These are phyloP conservation scores for Rhizopogon vesiculosus DNA, from an alignment of 768 basidiomycete genomes.

Conservation along the genomic window DNA sequence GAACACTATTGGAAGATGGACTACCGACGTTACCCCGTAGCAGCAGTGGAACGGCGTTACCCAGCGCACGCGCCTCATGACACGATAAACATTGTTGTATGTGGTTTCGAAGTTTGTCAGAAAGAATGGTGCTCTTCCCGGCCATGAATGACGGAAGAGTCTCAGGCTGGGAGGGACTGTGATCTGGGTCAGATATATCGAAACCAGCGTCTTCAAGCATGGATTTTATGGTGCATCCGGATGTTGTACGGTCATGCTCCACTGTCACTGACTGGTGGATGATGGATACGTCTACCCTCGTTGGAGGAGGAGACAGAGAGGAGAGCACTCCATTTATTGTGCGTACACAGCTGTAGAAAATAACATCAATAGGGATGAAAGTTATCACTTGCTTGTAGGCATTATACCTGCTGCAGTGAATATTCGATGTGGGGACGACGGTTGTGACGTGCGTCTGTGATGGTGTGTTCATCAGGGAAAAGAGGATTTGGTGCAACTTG, in stretches of 20 bases:
- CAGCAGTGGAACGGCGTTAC: background rate
- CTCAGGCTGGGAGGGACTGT: background rate
- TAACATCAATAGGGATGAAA: background rate
- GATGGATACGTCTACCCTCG: constrained; percentile 39
- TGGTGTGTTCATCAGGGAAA: too few relatives aligned
- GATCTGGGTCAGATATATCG: constrained; percentile 26
- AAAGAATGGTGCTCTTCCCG: constrained; percentile 1
- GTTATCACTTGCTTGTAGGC: background rate
- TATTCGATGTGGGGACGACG: background rate
- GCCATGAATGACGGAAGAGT: background rate
- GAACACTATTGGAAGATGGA: background rate
- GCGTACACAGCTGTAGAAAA: constrained; percentile 37
- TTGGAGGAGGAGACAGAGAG: constrained; percentile 33
- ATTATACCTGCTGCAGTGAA: constrained; percentile 43
- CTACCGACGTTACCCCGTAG: constrained; percentile 3
- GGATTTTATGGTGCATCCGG: constrained; percentile 24
- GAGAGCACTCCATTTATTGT: constrained; percentile 39
- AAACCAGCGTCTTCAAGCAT: constrained; percentile 44
- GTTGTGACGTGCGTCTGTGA: too few relatives aligned
- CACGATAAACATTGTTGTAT: constrained; percentile 38
- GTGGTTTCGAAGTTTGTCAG: constrained; percentile 25
- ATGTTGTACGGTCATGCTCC: constrained; percentile 28
- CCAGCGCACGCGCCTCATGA: constrained; percentile 21
- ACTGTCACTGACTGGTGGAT: constrained; percentile 41
- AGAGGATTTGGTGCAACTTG: too few relatives aligned